Base-by-base conservation (phyloP, 257 asterid genomes). In the Handroanthus guayacan region DNA sequence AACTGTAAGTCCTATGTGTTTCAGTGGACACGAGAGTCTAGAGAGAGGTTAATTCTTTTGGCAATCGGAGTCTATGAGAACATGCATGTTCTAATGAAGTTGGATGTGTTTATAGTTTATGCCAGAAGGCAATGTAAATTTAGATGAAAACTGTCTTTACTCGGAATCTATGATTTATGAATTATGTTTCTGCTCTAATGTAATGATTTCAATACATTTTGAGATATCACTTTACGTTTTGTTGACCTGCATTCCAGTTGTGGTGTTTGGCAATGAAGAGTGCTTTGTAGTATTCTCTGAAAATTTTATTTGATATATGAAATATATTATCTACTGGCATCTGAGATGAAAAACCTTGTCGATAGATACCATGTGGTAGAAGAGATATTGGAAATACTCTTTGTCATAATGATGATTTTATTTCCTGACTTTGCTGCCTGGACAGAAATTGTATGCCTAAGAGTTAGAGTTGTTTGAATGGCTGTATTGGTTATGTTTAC, bases 141-240 rank as follows among this genome's bases (percentile, higher is more conserved):
- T 25, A 13, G 43, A 63, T 72, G 72, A 50, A 20, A 75, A 14
- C 56, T 51, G 48, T 63, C 45, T 31, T 75, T 18, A 47, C 18
- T 31, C 3, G 1, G 52, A 62, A n/a, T 1, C 45, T 43, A 67
- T 44, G 57, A 8, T 45, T 47, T 13, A 68, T 68, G 74, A 13
- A 50, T 34, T 36, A 3, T 62, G 12, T 14, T 13, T 34, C 14
- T 62, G 3, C 5, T 12, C 34, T 47, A 2, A 9, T 41, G 2
- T 16, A 18, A 58, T 62, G n/a, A 62, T 44, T 45, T 52, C 20
- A 34, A 18, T 57, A 62, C 38, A 16, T 58, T 60, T 25, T 13
- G 50, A 12, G 61, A 43, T 31, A 51, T 47, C 10, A 2, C 5
- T 37, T 10, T 61, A 5, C 11, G 8, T 61, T 50, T 61, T 6